These are phyloP conservation scores for Trypanosoma conorhini DNA, from an alignment of 208 protist species.

Conservation along the genomic window DNA sequence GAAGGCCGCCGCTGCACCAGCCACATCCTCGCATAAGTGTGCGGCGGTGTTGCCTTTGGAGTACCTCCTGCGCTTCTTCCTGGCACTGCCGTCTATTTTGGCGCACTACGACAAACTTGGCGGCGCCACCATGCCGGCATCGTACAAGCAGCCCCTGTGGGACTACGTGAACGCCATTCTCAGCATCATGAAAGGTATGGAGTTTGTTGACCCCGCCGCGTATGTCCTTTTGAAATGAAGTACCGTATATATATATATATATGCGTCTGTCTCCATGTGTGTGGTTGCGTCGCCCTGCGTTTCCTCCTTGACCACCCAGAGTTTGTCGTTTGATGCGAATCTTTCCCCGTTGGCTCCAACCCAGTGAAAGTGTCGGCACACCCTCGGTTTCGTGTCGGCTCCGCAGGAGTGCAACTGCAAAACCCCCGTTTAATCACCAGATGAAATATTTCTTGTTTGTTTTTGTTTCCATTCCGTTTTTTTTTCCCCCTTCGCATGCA, in stretches of 20 bases:
- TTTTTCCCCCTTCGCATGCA: constrained; percentile 7
- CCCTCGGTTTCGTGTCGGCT: no score
- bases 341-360: not conserved
- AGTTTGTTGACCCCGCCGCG: constrained; percentile 33
- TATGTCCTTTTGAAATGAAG: constrained; percentile 60
- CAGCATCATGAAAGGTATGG: constrained; percentile 41
- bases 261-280: not conserved
- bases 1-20: constrained; percentile 12
- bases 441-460: not conserved
- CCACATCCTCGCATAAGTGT: constrained; percentile 34
- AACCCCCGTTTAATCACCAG: not conserved
- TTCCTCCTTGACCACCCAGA: not conserved
- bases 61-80: constrained; percentile 78
- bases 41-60: constrained; percentile 67
- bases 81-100: constrained; percentile 70
- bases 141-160: constrained; percentile 62
- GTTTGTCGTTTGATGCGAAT: not conserved
- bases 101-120: constrained; percentile 84
- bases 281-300: not conserved
- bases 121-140: constrained; percentile 51
- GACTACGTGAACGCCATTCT: constrained; percentile 63
- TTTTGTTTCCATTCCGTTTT: constrained; percentile 25
- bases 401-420: no score
- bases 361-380: no score
- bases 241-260: constrained; percentile 9